Conservation (phyloP, 306 rosid genomes). For the Albizia julibrissin region DNA sequence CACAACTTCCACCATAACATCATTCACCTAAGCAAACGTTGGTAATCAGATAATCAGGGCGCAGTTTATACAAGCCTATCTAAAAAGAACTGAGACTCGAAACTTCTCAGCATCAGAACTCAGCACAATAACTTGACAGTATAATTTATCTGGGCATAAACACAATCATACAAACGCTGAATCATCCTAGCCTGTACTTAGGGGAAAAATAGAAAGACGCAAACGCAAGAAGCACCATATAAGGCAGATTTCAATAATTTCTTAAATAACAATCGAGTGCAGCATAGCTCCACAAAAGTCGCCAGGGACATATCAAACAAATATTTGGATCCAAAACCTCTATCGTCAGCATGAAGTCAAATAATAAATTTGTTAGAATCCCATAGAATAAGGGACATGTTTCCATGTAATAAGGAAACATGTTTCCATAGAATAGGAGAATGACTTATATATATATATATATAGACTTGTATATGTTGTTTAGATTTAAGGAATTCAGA, state of each 20-base stretch:
- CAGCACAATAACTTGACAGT: not conserved
- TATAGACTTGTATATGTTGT: too few relatives aligned
- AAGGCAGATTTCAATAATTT: not conserved
- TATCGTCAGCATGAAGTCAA: not conserved
- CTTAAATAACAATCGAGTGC: not conserved
- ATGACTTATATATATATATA: too few relatives aligned
- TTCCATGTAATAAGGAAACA: too few relatives aligned
- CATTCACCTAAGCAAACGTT: constrained; percentile 41
- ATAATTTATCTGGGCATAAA: not conserved
- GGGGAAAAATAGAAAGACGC: not conserved
- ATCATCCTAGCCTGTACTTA: not conserved
- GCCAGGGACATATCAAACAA: not conserved
- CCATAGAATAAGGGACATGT: too few relatives aligned
- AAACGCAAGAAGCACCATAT: not conserved
- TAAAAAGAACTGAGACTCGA: not conserved
- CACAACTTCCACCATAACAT: constrained; percentile 47
- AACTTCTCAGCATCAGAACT: not conserved
- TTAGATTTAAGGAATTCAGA: too few relatives aligned
- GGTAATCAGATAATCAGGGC: constrained; percentile 6
- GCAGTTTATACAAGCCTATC: not conserved
- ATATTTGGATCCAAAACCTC: not conserved
- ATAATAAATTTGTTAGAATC: too few relatives aligned
- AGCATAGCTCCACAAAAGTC: not conserved
- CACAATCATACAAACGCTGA: not conserved
- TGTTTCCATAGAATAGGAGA: too few relatives aligned